phyloP scores from a whole-genome alignment of 495 filamentous ascomycete species.

The Xylaria palmicola region DNA sequence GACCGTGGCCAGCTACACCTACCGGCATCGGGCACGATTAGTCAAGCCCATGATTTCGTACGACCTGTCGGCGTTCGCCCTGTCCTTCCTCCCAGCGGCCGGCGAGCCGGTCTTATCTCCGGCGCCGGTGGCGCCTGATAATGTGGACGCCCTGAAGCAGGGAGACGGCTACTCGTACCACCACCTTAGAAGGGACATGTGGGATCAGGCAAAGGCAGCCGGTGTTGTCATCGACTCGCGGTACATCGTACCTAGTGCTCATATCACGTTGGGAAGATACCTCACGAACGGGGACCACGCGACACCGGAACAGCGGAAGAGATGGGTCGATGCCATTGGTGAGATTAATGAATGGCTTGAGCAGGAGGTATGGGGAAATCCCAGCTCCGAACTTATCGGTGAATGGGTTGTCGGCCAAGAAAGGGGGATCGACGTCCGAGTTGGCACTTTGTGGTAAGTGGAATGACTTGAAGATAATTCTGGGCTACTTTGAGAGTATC shows the following conservation, averaged over 20 bases:
- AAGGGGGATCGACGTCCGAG: conserved; percentile 66
- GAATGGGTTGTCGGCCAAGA: conserved; percentile 79
- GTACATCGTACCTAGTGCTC: conserved; percentile 83
- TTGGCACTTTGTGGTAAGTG: conserved; percentile 64
- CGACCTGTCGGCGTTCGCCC: conserved; percentile 78
- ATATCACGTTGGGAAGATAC: conserved; percentile 84
- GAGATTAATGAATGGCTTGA: conserved; percentile 71
- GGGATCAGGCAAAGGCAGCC: conserved; percentile 51
- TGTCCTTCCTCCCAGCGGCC: conserved; percentile 79
- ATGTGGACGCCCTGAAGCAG: conserved; percentile 20
- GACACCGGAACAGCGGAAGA: conserved; percentile 48
- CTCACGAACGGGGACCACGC: conserved; percentile 54
- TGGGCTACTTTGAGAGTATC: background rate
- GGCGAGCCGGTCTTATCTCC: conserved; percentile 51
- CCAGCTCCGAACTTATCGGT: conserved; percentile 38
- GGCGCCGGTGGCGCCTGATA: conserved; percentile 28
- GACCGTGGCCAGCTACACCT: conserved; percentile 61
- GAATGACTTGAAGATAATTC: background rate
- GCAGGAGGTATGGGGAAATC: conserved; percentile 62
- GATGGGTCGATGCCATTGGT: conserved; percentile 67
- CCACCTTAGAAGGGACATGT: conserved; percentile 81
- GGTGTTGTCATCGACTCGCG: conserved; percentile 66
- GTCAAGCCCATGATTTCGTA: conserved; percentile 81
- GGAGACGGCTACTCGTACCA: conserved; percentile 79
- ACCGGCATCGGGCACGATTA: conserved; percentile 63